Conservation (phyloP, 345 rosid species). For the Moringa oleifera region DNA sequence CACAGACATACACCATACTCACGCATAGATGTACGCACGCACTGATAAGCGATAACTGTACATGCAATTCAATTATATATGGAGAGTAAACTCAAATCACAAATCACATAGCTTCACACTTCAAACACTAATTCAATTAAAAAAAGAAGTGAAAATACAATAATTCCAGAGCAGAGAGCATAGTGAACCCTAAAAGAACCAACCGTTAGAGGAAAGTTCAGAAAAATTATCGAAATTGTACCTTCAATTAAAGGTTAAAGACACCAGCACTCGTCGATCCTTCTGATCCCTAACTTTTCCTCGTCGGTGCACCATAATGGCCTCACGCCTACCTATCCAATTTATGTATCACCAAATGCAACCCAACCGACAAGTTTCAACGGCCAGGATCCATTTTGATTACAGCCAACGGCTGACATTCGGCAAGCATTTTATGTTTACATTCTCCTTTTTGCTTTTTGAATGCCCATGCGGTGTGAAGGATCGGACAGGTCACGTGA, state of each 20-base stretch:
- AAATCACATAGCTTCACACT: background rate
- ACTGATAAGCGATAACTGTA: too few relatives aligned
- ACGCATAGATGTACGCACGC: background rate
- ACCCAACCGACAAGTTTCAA: background rate
- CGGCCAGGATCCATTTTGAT: background rate
- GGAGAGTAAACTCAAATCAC: background rate
- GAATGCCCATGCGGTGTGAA: too few relatives aligned
- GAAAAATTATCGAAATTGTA: background rate
- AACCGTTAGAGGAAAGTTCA: background rate
- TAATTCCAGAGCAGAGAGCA: background rate
- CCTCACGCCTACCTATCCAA: background rate
- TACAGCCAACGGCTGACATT: background rate
- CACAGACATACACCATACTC: background rate
- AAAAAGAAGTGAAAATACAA: too few relatives aligned
- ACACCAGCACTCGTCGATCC: background rate
- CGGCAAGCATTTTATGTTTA: background rate
- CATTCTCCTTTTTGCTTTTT: too few relatives aligned
- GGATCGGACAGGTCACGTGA: too few relatives aligned
- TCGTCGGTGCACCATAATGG: background rate
- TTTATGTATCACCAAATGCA: too few relatives aligned
- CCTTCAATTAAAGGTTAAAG: background rate
- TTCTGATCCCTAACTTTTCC: background rate
- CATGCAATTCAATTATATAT: background rate
- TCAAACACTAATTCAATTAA: background rate
- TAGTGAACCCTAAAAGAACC: background rate